Evolutionary conservation across 352 stramenopile genomes (phyloP), one percentile per base, ranked within the genome.

Genomic region (Thraustochytrium striatum): DNA sequence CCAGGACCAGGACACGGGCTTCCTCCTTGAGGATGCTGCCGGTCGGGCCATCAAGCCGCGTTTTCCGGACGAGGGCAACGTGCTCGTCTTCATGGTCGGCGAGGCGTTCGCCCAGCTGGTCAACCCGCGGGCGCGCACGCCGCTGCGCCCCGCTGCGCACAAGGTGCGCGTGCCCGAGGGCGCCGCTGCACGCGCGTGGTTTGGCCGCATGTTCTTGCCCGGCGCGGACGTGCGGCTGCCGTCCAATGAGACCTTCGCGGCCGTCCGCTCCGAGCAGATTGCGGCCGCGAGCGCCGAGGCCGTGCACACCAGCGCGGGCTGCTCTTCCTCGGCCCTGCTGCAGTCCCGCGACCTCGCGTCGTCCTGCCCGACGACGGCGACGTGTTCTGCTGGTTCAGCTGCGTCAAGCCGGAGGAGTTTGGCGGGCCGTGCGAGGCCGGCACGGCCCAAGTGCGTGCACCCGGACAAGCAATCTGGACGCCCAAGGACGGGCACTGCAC

Each of bases 361-460:
- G 59, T 38, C 3, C 25, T 53, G 39, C 30, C 39, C 35, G 52
- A 61, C 19, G 36, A 43, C 8, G 25, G 52, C 65, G 65, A 75
- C 11, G 11, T 73, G 25, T 80, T 41, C 47, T 80, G 70, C 58
- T 80, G 70, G 70, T 79, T 80, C 32, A 33, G 52, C 25, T 80
- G 70, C 58, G 52, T 72, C 57, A n/a, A 33, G 21, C 57, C 43
- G 35, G 35, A 35, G 1, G 25, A n/a, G n/a, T 75, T 30, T 30
- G 11, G 19, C 16, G 32, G 19, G 21, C 3, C 13, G n/a, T 21
- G 61, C 7, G 7, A 75, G 25, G 44, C 65, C 11, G 1, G 43
- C 2, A n/a, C n/a, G n/a, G n/a, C n/a, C n/a, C n/a, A n/a, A n/a
- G n/a, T 75, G 65, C 36, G 65, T 61, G 32, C 43, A 75, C 25